phyloP scores from a whole-genome alignment of 179 eudicot species.

The Dionaea muscipula region DNA sequence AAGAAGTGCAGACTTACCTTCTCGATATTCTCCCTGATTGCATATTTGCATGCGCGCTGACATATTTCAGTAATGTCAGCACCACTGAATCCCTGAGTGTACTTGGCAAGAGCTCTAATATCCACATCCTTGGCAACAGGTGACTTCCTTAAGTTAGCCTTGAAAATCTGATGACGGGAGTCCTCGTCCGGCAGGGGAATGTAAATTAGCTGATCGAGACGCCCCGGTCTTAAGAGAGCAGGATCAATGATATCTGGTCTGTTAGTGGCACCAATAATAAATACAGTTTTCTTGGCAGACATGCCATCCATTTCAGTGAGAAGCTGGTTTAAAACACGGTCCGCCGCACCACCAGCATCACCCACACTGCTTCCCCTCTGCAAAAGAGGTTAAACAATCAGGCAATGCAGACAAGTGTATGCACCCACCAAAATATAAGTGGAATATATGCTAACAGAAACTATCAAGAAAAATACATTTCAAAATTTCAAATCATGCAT shows the following conservation, averaged over 20 bases:
- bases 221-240: slow-evolving; percentile 70
- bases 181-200: slow-evolving; percentile 76
- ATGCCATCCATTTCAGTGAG: slow-evolving; percentile 84
- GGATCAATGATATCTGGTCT: slow-evolving; percentile 78
- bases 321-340: slow-evolving; percentile 69
- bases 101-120: slow-evolving; percentile 62
- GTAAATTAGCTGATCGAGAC: slow-evolving; percentile 74
- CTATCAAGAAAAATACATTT: no score
- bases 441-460: neutral
- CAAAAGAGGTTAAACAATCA: neutral
- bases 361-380: slow-evolving; percentile 75
- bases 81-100: slow-evolving; percentile 81
- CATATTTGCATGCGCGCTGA: slow-evolving; percentile 81
- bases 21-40: slow-evolving; percentile 71
- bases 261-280: slow-evolving; percentile 75
- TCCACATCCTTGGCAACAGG: slow-evolving; percentile 67
- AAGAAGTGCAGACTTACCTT: slow-evolving; percentile 25
- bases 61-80: slow-evolving; percentile 82
- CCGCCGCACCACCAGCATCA: slow-evolving; percentile 91
- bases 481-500: no score
- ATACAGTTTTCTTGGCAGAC: slow-evolving; percentile 74
- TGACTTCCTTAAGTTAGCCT: slow-evolving; percentile 59
- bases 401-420: neutral
- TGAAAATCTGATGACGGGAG: slow-evolving; percentile 57
- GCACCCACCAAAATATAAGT: neutral